These are phyloP conservation scores for Alternaria novae-zelandiae DNA, from an alignment of 2,329 filamentous ascomycete genomes.

Conservation along the genomic window DNA sequence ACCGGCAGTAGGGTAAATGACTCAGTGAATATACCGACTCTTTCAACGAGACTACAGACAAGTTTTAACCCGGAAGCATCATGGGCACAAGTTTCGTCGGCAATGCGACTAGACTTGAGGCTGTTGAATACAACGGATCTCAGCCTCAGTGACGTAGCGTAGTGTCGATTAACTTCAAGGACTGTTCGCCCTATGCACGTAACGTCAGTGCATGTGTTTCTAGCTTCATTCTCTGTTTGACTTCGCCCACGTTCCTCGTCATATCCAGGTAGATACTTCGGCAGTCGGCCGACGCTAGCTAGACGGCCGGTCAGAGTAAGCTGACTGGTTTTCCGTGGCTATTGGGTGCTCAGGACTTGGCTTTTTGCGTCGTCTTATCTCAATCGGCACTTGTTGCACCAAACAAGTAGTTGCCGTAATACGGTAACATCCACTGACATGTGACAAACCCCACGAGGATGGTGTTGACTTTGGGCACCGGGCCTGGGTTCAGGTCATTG, in stretches of 20 bases:
- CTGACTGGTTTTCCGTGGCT: neutral
- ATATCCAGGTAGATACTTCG: neutral
- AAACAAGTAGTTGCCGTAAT: neutral
- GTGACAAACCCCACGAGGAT: neutral
- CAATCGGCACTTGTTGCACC: neutral
- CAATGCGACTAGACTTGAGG: neutral
- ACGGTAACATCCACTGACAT: neutral
- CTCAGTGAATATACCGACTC: neutral
- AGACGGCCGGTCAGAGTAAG: neutral
- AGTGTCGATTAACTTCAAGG: neutral
- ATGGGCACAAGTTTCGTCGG: neutral
- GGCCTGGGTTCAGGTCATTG: neutral
- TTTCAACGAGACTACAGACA: neutral
- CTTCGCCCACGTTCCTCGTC: neutral
- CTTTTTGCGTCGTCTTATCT: neutral
- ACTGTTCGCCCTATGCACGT: neutral
- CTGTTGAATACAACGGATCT: neutral
- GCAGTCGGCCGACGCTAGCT: neutral
- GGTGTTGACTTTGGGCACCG: neutral
- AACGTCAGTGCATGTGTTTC: neutral
- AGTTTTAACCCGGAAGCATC: neutral
- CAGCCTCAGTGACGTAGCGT: neutral
- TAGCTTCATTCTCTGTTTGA: neutral
- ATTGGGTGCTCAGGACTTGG: neutral
- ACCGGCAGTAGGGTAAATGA: neutral